phyloP scores from a whole-genome alignment of 768 basidiomycete genomes.

The Mycena metata region DNA sequence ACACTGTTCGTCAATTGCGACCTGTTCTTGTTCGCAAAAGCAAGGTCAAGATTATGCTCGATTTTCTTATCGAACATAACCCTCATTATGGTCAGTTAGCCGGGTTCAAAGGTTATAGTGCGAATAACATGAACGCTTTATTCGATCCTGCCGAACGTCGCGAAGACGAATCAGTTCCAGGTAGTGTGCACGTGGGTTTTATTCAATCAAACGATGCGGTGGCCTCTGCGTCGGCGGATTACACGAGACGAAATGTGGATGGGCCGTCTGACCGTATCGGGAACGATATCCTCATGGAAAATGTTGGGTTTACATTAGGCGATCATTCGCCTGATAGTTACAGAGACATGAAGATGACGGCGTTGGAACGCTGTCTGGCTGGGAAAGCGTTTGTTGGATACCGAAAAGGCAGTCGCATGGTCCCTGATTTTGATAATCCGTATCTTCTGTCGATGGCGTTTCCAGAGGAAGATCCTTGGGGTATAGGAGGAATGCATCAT shows the following conservation, averaged over 20 bases:
- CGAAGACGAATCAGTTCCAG: not conserved
- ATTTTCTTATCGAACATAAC: conserved; percentile 1
- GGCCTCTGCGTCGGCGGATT: not conserved
- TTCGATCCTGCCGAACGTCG: not conserved
- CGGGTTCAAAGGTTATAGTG: not conserved
- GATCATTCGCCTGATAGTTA: conserved; percentile 34
- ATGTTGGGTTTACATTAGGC: conserved; percentile 36
- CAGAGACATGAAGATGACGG: conserved; percentile 12
- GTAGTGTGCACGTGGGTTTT: not conserved
- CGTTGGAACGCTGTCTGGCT: not conserved
- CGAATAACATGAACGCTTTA: not conserved
- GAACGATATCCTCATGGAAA: conserved; percentile 36
- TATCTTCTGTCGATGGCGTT: conserved; percentile 4
- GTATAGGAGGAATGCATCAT: conserved; percentile 5
- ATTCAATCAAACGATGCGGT: not conserved
- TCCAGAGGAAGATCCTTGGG: conserved; percentile 15
- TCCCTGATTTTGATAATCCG: conserved; percentile 7
- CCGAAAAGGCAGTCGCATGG: not conserved
- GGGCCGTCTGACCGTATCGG: not conserved
- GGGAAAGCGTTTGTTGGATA: not conserved
- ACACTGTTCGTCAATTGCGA: not conserved
- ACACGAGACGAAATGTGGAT: not conserved
- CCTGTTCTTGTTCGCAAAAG: conserved; percentile 5
- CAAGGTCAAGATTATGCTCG: not conserved
- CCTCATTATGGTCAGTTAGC: not conserved